Conservation (phyloP, 345 rosid species). For the Dimocarpus longan region DNA sequence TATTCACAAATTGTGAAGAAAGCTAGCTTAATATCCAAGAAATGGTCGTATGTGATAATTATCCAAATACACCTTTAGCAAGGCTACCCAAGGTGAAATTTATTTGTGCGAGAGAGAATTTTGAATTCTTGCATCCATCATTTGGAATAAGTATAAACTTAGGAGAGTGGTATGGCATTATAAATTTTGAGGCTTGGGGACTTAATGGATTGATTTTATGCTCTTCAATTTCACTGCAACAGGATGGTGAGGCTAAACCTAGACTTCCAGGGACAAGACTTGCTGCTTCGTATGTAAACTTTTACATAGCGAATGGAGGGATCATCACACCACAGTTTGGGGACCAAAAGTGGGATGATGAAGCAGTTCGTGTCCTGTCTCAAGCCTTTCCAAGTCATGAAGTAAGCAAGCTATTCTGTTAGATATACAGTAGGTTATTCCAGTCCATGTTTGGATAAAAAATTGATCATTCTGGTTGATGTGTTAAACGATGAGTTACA, state of each 20-base stretch:
- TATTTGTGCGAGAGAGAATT: neutral
- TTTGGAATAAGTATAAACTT: neutral
- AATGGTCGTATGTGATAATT: neutral
- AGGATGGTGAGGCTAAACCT: slow-evolving; percentile 67
- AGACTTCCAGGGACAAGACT: slow-evolving; percentile 76
- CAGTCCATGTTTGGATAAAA: neutral
- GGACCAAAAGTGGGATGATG: slow-evolving; percentile 75
- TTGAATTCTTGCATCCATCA: neutral
- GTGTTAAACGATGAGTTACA: neutral
- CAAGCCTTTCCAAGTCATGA: slow-evolving; percentile 62
- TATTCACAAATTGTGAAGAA: neutral
- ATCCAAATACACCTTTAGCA: neutral
- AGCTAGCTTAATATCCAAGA: slow-evolving; percentile 8
- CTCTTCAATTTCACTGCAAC: slow-evolving; percentile 17
- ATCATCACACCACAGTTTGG: slow-evolving; percentile 79
- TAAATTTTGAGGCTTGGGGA: neutral
- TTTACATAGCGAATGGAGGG: slow-evolving; percentile 79
- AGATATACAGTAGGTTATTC: neutral
- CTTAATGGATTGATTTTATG: slow-evolving; percentile 5
- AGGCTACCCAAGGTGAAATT: neutral
- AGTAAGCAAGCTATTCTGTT: slow-evolving; percentile 41
- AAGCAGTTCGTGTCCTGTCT: slow-evolving; percentile 74
- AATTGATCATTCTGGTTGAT: neutral
- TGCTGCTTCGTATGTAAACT: slow-evolving; percentile 83
- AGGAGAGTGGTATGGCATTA: neutral